Evolutionary conservation across 352 stramenopile genomes (phyloP), one percentile per base, ranked within the genome.

Genomic region (Globisporangium viniferum): DNA sequence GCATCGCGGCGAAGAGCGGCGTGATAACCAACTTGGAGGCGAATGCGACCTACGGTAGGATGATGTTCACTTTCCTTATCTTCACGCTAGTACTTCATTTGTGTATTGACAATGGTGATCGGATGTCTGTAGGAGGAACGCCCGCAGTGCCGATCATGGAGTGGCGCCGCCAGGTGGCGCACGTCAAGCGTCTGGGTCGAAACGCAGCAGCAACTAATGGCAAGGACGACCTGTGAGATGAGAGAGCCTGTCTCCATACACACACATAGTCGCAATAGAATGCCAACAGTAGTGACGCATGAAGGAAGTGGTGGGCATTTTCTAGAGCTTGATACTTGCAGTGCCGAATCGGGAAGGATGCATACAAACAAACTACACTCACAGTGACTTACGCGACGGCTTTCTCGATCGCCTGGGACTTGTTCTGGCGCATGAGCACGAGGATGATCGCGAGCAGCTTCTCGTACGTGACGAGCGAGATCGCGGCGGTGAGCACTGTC

Each of bases 391-490:
- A 86, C 29, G 77, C 80, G 20, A 69, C 58, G 5, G 80, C 73
- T 65, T 88, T 88, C 55, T 68, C 71, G 24, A 84, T 63, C 48
- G 69, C 66, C 31, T 54, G 71, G 18, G 35, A 73, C 41, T 65
- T 61, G 7, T 39, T 14, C 64, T 85, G 78, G 33, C 81, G 74
- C 70, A 90, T 70, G 62, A 89, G 36, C 55, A 87, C 27, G 53
- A 90, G 64, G 58, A 90, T 89, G 35, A 89, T 59, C 18, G 77
- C 73, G 53, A 90, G 66, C 59, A 97, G 88, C 73, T 98, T 95
- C 68, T 98, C 95, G 80, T 98, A 98, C 20, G 91, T 97, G 66
- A 98, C 81, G 67, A 98, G 96, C 44, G 90, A 97, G 72, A 98
- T 95, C 58, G 93, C 91, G 7, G 89, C 92, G 0, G 92, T 98